Percentiles rank a stretch among this genome's conserved stretches.
These are phyloP conservation scores for Tricladium varicosporioides DNA, from an alignment of 2,329 filamentous ascomycete genomes.

Conservation along the genomic window DNA sequence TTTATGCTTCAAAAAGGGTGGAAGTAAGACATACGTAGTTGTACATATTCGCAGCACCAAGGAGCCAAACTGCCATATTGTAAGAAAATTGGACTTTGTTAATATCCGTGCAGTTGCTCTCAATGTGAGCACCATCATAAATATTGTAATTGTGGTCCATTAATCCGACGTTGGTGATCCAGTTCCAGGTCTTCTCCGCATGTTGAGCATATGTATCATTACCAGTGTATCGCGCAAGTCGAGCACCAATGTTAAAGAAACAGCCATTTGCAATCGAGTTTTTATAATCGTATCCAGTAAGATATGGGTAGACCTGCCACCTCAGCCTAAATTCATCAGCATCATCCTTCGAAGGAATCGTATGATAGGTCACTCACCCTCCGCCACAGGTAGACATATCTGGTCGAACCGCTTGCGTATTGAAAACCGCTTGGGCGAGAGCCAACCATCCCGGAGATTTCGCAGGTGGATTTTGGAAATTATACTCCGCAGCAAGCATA, in stretches of 20 bases:
- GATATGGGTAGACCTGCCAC: constrained; percentile 82
- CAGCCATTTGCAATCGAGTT: constrained; percentile 68
- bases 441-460: constrained; percentile 73
- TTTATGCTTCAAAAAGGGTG: constrained; percentile 42
- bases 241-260: constrained; percentile 68
- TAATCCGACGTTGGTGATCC: constrained; percentile 55
- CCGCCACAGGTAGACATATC: constrained; percentile 63
- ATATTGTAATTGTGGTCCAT: constrained; percentile 56
- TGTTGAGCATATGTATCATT: constrained; percentile 77
- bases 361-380: constrained; percentile 42
- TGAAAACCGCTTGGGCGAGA: constrained; percentile 76
- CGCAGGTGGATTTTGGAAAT: constrained; percentile 65
- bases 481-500: constrained; percentile 74
- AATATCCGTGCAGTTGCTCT: constrained; percentile 47
- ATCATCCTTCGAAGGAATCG: not conserved
- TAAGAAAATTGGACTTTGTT: constrained; percentile 66
- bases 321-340: constrained; percentile 47
- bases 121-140: constrained; percentile 53
- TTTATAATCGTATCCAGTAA: constrained; percentile 58
- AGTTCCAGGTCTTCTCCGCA: constrained; percentile 70
- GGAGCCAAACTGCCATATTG: constrained; percentile 65
- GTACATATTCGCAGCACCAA: constrained; percentile 45
- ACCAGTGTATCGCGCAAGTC: constrained; percentile 74
- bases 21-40: constrained; percentile 52
- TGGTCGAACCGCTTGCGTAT: constrained; percentile 72